Base-by-base conservation (phyloP, 148 eudicot species). In the Limonium bicolor region DNA sequence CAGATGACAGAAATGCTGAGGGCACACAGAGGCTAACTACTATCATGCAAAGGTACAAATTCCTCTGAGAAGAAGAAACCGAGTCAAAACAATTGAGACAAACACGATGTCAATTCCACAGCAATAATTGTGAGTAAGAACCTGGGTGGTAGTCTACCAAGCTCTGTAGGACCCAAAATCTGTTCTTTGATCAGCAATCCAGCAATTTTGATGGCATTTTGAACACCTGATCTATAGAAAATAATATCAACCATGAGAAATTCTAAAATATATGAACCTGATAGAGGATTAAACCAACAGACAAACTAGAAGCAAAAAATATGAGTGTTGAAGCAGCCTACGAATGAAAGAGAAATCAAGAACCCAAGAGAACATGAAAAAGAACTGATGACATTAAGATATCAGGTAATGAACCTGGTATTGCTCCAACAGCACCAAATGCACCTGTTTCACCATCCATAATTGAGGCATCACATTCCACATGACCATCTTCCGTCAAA, bases 381-480 rank as follows among this genome's bases (percentile, higher is more conserved):
- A 22, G 28, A 29, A n/a, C n/a, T n/a, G n/a, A n/a, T n/a, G n/a
- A n/a, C n/a, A n/a, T n/a, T n/a, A n/a, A n/a, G n/a, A n/a, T n/a
- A n/a, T n/a, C n/a, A n/a, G n/a, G n/a, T n/a, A n/a, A 43, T 57
- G 51, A 73, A 92, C 99, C 99, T 70, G 86, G 80, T 44, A 85
- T 83, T 6, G 95, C 94, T 58, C 99, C 99, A 60, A 92, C 94
- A 67, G 95, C 99, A 55, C 86, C 86, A 60, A 81, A 92, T 55
- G 72, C 72, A 32, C 85, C 94, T 8, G 95, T 70, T 39, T 63
- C 55, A 48, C 95, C 88, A 61, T 92, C 95, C 71, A 92, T 85
- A 27, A 92, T 64, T 55, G 95, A 78, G 32, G 99, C 95, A 74
- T 92, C 99, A 66, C 88, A 85, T 58, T 92, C 99, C 28, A 92